Conservation (phyloP, 345 rosid genomes). For the Theobroma cacao region DNA sequence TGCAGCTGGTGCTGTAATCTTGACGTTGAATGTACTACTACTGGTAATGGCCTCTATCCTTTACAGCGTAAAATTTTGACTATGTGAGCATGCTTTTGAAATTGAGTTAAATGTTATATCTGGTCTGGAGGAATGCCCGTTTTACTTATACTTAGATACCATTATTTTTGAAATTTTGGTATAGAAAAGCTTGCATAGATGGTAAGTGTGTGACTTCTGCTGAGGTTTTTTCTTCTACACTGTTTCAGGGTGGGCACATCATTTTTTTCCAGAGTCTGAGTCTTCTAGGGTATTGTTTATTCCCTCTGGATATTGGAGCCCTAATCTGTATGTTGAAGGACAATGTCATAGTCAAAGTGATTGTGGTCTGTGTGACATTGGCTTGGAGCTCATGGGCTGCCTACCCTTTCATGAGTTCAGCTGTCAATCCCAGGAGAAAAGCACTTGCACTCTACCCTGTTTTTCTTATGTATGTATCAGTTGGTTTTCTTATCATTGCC, state of each 20-base stretch:
- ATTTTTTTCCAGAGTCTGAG: conserved; percentile 72
- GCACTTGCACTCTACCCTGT: conserved; percentile 83
- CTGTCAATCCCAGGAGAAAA: conserved; percentile 66
- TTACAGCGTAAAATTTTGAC: not conserved
- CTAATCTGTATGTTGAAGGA: conserved; percentile 64
- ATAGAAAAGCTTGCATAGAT: not conserved
- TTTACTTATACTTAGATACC: not conserved
- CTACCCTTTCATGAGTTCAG: conserved; percentile 79
- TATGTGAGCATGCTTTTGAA: not conserved
- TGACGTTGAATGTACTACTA: conserved; percentile 87
- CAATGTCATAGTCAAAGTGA: conserved; percentile 48
- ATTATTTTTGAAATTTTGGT: not conserved
- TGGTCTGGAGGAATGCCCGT: not conserved
- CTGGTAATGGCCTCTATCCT: conserved; percentile 50
- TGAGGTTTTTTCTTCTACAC: not conserved
- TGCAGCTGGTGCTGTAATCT: conserved; percentile 91
- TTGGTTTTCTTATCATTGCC: conserved; percentile 92
- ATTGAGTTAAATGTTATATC: not conserved
- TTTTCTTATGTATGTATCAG: conserved; percentile 96
- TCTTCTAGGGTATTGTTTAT: conserved; percentile 67
- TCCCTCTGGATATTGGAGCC: conserved; percentile 70
- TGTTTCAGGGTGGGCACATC: conserved; percentile 71
- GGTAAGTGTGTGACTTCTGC: not conserved
- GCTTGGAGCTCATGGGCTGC: conserved; percentile 90
- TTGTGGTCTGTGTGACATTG: conserved; percentile 61